Evolutionary conservation across 108 stramenopile genomes (phyloP).

Genomic region (Discostella stelligeroides): DNA sequence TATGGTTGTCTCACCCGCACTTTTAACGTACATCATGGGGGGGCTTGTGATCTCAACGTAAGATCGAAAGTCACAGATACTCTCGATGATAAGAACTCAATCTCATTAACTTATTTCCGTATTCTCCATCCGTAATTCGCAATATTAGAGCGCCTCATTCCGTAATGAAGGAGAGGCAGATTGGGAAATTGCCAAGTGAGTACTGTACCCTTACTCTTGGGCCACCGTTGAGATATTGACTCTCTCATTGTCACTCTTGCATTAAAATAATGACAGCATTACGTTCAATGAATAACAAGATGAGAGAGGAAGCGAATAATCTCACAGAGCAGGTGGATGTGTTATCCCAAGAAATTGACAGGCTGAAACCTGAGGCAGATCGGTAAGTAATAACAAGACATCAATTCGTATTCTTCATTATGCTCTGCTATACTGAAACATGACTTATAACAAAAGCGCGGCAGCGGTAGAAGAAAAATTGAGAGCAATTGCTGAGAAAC

Average conservation of each 20-base stretch:
- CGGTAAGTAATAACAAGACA: slow-evolving; percentile 27
- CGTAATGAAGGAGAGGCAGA: slow-evolving; percentile 5
- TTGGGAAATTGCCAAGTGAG: slow-evolving; percentile 8
- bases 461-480: slow-evolving; percentile 39
- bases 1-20: slow-evolving; percentile 20
- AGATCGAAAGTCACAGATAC: not conserved
- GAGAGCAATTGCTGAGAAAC: slow-evolving; percentile 32
- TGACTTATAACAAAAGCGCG: slow-evolving; percentile 19
- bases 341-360: slow-evolving; percentile 16
- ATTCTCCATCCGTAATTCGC: no score
- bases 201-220: not conserved
- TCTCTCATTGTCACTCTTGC: no score
- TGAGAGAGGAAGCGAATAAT: slow-evolving; percentile 12
- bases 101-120: no score
- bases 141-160: not conserved
- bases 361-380: slow-evolving; percentile 23
- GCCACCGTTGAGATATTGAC: not conserved
- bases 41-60: slow-evolving; percentile 13
- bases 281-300: slow-evolving; percentile 20
- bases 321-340: slow-evolving; percentile 9
- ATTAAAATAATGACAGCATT: slow-evolving; percentile 11
- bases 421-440: no score
- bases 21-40: no score
- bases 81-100: no score
- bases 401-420: no score